Evolutionary conservation across 495 filamentous ascomycete genomes (phyloP).

Genomic region (Thermochaetoides thermophila): DNA sequence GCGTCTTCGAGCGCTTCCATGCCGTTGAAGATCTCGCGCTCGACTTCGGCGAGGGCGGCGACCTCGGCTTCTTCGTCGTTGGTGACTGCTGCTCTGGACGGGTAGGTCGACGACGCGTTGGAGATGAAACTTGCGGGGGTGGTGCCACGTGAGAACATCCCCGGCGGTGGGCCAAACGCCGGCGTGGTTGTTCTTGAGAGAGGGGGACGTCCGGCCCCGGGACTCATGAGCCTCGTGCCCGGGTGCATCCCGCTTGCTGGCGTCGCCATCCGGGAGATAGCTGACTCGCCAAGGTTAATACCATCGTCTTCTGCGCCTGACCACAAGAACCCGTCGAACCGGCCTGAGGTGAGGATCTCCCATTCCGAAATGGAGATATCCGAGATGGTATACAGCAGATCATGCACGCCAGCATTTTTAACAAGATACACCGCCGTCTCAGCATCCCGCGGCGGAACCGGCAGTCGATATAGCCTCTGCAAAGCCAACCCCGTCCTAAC

Average conservation of each 20-base stretch:
- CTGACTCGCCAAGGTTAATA: conserved; percentile 18
- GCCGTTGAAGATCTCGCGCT: conserved; percentile 79
- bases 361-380: conserved; percentile 79
- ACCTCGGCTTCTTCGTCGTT: conserved; percentile 93
- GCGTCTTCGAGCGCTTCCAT: conserved; percentile 95
- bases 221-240: conserved; percentile 18
- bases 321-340: conserved; percentile 95
- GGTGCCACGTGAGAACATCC: conserved; percentile 27
- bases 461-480: conserved; percentile 70
- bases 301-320: conserved; percentile 65
- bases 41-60: conserved; percentile 72
- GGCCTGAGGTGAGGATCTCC: conserved; percentile 90
- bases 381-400: conserved; percentile 73
- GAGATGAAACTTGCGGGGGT: conserved; percentile 34
- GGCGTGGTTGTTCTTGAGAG: conserved; percentile 23
- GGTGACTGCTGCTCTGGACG: conserved; percentile 42
- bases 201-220: conserved; percentile 16
- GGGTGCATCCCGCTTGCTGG: conserved; percentile 34
- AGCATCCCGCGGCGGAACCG: conserved; percentile 57
- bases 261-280: conserved; percentile 41
- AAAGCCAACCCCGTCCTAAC: conserved; percentile 58
- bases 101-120: conserved; percentile 19
- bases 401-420: conserved; percentile 65
- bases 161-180: no score
- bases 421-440: conserved; percentile 82